Percentiles rank a stretch among this genome's conserved stretches.
These are phyloP conservation scores for Botrytis medusae DNA, from an alignment of 2,329 filamentous ascomycete species.

Conservation along the genomic window DNA sequence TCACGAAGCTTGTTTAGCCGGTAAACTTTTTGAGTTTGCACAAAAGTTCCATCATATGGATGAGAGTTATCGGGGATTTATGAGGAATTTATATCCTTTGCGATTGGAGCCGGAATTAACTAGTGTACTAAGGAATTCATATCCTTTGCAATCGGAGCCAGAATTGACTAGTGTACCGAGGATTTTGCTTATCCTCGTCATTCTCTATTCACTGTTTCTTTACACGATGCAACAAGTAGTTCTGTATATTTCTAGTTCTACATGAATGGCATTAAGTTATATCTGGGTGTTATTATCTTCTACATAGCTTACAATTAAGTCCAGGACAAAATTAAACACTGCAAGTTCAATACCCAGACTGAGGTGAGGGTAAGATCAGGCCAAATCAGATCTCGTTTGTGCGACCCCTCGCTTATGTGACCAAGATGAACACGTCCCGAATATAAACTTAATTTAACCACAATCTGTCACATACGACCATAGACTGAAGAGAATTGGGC, in stretches of 20 bases:
- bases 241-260: neutral
- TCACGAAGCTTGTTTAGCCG: neutral
- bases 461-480: neutral
- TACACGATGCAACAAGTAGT: neutral
- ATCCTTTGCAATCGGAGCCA: neutral
- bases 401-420: neutral
- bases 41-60: neutral
- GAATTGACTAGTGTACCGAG: neutral
- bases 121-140: neutral
- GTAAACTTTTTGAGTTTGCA: neutral
- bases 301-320: neutral
- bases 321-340: neutral
- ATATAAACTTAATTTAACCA: accelerated
- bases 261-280: neutral
- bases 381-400: neutral
- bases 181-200: no score
- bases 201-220: neutral
- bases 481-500: constrained; percentile 15
- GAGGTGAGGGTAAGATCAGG: neutral
- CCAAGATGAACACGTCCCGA: neutral
- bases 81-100: neutral
- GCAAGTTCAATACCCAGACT: neutral
- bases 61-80: neutral
- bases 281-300: neutral
- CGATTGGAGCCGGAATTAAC: neutral